Evolutionary conservation across 1,284 basidiomycete species (phyloP).

Genomic region (Volvariella surrecta): DNA sequence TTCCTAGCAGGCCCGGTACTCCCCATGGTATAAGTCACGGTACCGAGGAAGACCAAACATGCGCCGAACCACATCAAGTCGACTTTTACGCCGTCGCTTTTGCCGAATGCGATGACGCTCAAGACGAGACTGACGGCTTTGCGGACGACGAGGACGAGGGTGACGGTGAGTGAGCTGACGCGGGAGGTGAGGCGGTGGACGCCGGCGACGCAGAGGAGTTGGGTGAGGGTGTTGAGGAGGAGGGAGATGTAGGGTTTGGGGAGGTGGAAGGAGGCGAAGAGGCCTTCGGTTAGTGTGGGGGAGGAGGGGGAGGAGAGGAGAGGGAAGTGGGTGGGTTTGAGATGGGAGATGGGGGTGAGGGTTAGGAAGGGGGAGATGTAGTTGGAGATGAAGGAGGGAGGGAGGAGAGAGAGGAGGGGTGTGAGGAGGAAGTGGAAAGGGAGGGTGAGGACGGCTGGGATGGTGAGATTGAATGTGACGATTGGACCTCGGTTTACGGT

Average conservation of each 20-base stretch:
- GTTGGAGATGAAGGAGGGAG: constrained; percentile 9
- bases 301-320: constrained; percentile 12
- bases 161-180: constrained; percentile 79
- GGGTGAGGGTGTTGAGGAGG: constrained; percentile 74
- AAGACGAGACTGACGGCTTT: constrained; percentile 77
- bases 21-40: constrained; percentile 58
- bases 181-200: constrained; percentile 80
- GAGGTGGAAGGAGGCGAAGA: constrained; percentile 24
- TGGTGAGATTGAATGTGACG: constrained; percentile 51
- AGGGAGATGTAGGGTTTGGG: constrained; percentile 65
- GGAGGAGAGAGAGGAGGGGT: constrained; percentile 17
- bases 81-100: constrained; percentile 23
- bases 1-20: constrained; percentile 17
- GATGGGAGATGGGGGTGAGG: constrained; percentile 13
- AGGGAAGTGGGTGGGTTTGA: constrained; percentile 11
- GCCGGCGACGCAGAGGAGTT: constrained; percentile 84
- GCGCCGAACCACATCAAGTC: constrained; percentile 60
- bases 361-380: constrained; percentile 9
- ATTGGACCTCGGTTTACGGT: constrained; percentile 33
- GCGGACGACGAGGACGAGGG: constrained; percentile 81
- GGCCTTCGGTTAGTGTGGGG: constrained; percentile 8
- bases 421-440: constrained; percentile 64
- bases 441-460: constrained; percentile 71
- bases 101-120: constrained; percentile 13
- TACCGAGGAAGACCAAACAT: constrained; percentile 61